Conservation (phyloP, 371 early-diverging fungal species). For the Actinomortierella ambigua region DNA sequence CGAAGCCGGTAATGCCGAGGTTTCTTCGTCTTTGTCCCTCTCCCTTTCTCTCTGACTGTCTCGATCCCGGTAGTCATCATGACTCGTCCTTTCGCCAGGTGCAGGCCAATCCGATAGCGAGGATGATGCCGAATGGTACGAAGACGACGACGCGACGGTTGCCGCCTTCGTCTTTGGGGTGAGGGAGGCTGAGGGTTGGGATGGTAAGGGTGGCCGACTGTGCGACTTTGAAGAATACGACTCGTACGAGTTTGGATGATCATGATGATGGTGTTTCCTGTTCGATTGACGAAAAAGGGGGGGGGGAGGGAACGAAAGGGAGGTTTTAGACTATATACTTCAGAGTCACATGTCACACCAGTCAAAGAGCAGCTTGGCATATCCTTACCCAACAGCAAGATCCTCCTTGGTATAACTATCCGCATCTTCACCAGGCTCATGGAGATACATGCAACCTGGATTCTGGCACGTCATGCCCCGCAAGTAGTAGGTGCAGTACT, state of each 20-base stretch:
- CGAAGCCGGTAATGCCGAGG: slow-evolving; percentile 64
- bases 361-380: not conserved
- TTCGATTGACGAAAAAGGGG: not conserved
- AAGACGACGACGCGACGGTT: slow-evolving; percentile 22
- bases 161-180: slow-evolving; percentile 41
- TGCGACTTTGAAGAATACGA: slow-evolving; percentile 19
- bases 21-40: slow-evolving; percentile 24
- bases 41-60: not conserved
- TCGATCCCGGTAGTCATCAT: slow-evolving; percentile 44
- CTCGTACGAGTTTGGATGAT: slow-evolving; percentile 42
- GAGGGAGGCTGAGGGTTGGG: slow-evolving; percentile 18
- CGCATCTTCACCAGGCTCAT: slow-evolving; percentile 95
- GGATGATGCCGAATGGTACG: slow-evolving; percentile 33
- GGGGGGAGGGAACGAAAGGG: not conserved
- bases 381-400: slow-evolving; percentile 60
- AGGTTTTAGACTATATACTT: not conserved
- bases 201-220: slow-evolving; percentile 23
- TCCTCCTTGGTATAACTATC: slow-evolving; percentile 71
- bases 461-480: slow-evolving; percentile 92
- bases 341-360: not conserved
- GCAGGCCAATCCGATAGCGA: slow-evolving; percentile 47
- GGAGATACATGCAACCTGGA: slow-evolving; percentile 91
- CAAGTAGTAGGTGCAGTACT: slow-evolving; percentile 96
- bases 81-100: slow-evolving; percentile 28
- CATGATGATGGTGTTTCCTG: slow-evolving; percentile 66